A percentile compares a stretch with the other conserved stretches of the same genome.
Conservation (phyloP, 179 eudicot genomes). For the Nepenthes alata region DNA sequence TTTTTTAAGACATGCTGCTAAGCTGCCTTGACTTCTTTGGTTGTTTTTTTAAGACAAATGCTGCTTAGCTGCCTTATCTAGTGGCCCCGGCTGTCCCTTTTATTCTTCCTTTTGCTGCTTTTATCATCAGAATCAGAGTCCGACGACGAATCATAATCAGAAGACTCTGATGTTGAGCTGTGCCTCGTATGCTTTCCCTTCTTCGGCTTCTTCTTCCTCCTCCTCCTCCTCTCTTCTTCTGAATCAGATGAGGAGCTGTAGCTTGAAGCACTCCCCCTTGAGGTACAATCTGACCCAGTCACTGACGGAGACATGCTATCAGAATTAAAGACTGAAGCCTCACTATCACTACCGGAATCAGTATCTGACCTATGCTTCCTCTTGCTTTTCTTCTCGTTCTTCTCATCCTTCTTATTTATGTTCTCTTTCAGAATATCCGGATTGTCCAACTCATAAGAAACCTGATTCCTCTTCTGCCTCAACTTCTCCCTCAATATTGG, state of each 20-base stretch:
- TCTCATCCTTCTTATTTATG: constrained; percentile 18
- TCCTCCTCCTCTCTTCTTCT: constrained; percentile 52
- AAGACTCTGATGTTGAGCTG: constrained; percentile 56
- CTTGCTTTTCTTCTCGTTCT: constrained; percentile 36
- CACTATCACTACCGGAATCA: constrained; percentile 37
- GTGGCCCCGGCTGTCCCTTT: constrained; percentile 28
- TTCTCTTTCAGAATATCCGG: constrained; percentile 32
- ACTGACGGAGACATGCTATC: constrained; percentile 40
- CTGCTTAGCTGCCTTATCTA: constrained; percentile 2
- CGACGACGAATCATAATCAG: constrained; percentile 30
- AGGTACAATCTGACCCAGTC: constrained; percentile 44
- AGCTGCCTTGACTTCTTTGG: neutral
- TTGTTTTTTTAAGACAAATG: neutral
- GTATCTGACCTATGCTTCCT: constrained; percentile 50
- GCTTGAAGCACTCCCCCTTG: constrained; percentile 50
- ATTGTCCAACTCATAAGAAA: constrained; percentile 40
- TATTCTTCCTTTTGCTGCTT: constrained; percentile 48
- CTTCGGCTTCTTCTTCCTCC: constrained; percentile 33
- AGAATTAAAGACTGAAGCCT: constrained; percentile 51
- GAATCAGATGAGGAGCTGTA: constrained; percentile 58
- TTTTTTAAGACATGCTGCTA: no score
- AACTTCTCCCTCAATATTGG: constrained; percentile 57
- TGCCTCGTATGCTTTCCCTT: constrained; percentile 41
- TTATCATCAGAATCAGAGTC: constrained; percentile 34
- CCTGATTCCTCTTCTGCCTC: neutral